phyloP scores from a whole-genome alignment of 2,329 filamentous ascomycete genomes.

The Cladosporium sp. region DNA sequence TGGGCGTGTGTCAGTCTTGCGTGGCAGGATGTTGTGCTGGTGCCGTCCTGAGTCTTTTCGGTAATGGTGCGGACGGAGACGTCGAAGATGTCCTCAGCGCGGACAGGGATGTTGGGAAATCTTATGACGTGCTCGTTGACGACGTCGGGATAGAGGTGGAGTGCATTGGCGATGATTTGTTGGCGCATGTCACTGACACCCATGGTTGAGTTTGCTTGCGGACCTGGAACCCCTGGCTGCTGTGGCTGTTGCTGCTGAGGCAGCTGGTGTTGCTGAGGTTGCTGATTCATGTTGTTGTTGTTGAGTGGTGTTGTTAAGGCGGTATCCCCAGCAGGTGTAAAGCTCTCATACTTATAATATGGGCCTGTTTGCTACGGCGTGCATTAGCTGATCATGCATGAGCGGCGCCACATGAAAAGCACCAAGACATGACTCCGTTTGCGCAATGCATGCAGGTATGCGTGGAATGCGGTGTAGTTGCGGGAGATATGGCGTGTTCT shows the following conservation, averaged over 20 bases:
- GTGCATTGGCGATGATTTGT: constrained; percentile 55
- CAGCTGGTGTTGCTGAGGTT: too few species aligned
- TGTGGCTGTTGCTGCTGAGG: too few species aligned
- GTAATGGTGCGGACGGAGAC: not conserved
- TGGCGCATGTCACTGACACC: not conserved
- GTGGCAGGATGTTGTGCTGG: not conserved
- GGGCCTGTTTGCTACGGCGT: too few species aligned
- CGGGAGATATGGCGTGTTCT: too few species aligned
- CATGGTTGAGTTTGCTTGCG: too few species aligned
- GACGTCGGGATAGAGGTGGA: constrained; percentile 54
- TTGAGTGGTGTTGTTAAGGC: too few species aligned
- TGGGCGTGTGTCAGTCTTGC: not conserved
- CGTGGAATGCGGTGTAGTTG: too few species aligned
- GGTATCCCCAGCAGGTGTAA: too few species aligned
- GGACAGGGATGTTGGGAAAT: not conserved
- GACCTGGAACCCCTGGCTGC: too few species aligned
- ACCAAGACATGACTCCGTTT: not conserved
- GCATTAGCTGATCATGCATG: too few species aligned
- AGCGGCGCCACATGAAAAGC: not conserved
- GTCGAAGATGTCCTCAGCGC: not conserved
- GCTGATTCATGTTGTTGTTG: too few species aligned
- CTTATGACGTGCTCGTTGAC: not conserved
- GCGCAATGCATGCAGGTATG: not conserved
- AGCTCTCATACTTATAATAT: too few species aligned
- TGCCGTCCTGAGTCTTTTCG: not conserved